These are phyloP conservation scores for Aspergillus melleus DNA, from an alignment of 2,329 filamentous ascomycete genomes.

Conservation along the genomic window DNA sequence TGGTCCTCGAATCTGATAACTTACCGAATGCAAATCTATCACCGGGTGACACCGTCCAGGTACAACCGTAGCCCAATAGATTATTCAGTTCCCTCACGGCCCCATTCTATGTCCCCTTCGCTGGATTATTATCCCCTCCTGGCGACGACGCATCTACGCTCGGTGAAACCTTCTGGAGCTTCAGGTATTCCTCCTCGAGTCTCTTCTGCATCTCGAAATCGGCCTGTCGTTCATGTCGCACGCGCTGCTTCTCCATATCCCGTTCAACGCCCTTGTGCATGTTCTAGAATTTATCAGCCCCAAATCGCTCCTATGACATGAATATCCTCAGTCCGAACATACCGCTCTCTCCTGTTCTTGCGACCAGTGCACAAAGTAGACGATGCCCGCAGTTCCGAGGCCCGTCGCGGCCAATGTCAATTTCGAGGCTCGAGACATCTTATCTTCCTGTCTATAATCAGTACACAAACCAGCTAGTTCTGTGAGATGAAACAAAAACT, in stretches of 20 bases:
- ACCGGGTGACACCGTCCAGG: neutral
- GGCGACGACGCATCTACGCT: slow-evolving; percentile 30
- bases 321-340: slow-evolving; percentile 39
- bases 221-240: slow-evolving; percentile 86
- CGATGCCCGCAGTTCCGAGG: slow-evolving; percentile 71
- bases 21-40: slow-evolving; percentile 6
- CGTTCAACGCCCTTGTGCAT: slow-evolving; percentile 96
- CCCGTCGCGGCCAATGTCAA: slow-evolving; percentile 78
- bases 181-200: slow-evolving; percentile 86
- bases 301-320: neutral
- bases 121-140: slow-evolving; percentile 20
- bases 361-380: slow-evolving; percentile 84
- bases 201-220: slow-evolving; percentile 91
- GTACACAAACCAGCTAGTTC: neutral
- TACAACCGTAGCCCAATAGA: neutral
- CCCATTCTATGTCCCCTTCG: slow-evolving; percentile 19
- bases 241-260: slow-evolving; percentile 88
- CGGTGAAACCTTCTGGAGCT: slow-evolving; percentile 75
- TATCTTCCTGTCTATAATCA: neutral
- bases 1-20: neutral
- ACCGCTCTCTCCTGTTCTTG: slow-evolving; percentile 83
- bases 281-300: slow-evolving; percentile 46
- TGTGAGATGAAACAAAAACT: neutral
- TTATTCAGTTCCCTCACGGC: neutral
- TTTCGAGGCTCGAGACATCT: slow-evolving; percentile 89